Conservation (phyloP, 2,329 filamentous ascomycete species). For the Calonectria leucothoes region DNA sequence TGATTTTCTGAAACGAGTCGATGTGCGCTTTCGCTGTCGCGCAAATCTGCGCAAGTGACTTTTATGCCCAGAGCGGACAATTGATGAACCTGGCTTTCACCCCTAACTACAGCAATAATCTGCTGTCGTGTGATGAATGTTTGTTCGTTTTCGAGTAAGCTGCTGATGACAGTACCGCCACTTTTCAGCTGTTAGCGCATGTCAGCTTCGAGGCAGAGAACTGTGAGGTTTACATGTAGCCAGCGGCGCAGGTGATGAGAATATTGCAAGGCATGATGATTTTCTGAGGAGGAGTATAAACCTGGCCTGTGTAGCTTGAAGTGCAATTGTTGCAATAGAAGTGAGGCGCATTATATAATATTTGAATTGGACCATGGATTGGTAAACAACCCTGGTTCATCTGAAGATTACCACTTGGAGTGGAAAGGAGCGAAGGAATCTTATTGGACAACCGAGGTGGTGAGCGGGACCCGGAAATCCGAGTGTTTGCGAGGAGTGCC, state of each 20-base stretch:
- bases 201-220: not conserved
- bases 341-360: too few species aligned
- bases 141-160: not conserved
- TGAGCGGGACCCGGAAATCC: not conserved
- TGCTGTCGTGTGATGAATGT: not conserved
- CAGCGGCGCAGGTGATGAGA: not conserved
- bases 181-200: too few species aligned
- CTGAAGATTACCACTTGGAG: too few species aligned
- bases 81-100: not conserved
- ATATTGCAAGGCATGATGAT: not conserved
- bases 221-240: not conserved
- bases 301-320: not conserved
- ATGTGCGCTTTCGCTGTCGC: not conserved
- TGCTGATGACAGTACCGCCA: not conserved
- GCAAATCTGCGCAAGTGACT: not conserved
- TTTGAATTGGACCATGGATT: too few species aligned
- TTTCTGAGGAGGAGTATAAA: too few species aligned
- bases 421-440: too few species aligned
- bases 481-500: not conserved
- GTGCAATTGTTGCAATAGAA: too few species aligned
- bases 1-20: not conserved
- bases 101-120: not conserved
- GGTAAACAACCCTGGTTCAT: too few species aligned
- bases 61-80: not conserved
- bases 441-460: not conserved